Conservation (phyloP, 208 protist genomes). For the Naegleria gruberi region DNA sequence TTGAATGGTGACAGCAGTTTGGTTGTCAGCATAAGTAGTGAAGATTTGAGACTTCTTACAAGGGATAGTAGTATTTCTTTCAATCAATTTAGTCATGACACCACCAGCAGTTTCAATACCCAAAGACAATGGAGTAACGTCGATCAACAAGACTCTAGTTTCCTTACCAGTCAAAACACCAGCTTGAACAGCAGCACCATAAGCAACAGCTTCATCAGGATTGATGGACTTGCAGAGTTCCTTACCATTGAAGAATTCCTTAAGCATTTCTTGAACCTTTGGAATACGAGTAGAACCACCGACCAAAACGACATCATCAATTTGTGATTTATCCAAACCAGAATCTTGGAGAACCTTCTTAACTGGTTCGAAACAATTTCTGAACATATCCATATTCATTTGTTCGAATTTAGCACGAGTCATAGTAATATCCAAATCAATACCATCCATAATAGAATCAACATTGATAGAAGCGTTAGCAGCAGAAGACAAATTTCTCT, state of each 20-base stretch:
- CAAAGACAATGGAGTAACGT: conserved; percentile 67
- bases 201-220: conserved; percentile 44
- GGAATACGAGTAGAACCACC: conserved; percentile 73
- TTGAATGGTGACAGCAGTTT: conserved; percentile 74
- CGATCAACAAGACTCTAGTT: conserved; percentile 45
- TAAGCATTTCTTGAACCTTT: conserved; percentile 72
- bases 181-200: conserved; percentile 67
- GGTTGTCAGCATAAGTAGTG: conserved; percentile 69
- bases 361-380: conserved; percentile 28
- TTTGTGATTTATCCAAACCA: conserved; percentile 46
- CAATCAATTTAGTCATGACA: conserved; percentile 82
- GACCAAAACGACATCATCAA: conserved; percentile 55
- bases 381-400: conserved; percentile 43
- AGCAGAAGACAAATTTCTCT: conserved; percentile 65
- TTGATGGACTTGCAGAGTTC: conserved; percentile 43
- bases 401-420: conserved; percentile 82
- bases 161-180: conserved; percentile 49
- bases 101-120: conserved; percentile 75
- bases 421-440: conserved; percentile 77
- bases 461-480: conserved; percentile 67
- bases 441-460: conserved; percentile 74
- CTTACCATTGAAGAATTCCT: conserved; percentile 50
- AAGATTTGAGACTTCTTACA: conserved; percentile 69
- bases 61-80: conserved; percentile 68
- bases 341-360: conserved; percentile 41